phyloP scores from a whole-genome alignment of 108 stramenopile species.

The Pelagomonas calceolata region DNA sequence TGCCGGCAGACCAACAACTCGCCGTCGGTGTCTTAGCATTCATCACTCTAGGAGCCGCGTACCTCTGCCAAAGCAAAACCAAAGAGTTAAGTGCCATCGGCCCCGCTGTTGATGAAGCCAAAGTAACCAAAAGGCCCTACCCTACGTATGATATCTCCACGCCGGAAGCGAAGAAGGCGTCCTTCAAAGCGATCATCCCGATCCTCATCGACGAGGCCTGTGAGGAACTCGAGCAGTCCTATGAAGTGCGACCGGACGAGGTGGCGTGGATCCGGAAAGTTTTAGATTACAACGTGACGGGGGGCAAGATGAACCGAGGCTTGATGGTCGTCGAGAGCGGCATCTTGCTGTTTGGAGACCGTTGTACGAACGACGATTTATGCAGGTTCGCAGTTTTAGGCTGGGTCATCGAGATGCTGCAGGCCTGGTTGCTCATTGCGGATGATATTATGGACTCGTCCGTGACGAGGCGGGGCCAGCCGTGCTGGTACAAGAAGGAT shows the following conservation, averaged over 20 bases:
- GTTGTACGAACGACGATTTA: conserved; percentile 16
- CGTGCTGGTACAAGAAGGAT: conserved; percentile 81
- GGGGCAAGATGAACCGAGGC: conserved; percentile 88
- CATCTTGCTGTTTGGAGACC: conserved; percentile 25
- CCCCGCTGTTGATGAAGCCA: too few relatives aligned
- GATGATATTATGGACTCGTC: conserved; percentile 99
- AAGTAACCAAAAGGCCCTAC: too few relatives aligned
- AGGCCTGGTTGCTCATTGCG: conserved; percentile 95
- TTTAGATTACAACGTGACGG: conserved; percentile 5
- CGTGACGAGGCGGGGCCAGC: conserved; percentile 86
- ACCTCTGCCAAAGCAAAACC: too few relatives aligned
- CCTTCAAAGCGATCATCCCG: neutral
- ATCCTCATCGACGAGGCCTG: neutral
- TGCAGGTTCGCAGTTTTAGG: conserved; percentile 51
- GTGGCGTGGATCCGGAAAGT: neutral
- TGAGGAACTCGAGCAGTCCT: neutral
- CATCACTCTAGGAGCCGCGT: neutral
- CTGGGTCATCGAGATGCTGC: conserved; percentile 89
- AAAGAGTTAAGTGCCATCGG: too few relatives aligned
- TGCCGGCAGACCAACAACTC: too few relatives aligned
- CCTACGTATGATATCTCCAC: too few relatives aligned
- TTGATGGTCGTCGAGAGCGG: conserved; percentile 64
- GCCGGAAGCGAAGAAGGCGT: neutral
- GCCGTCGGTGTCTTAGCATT: neutral
- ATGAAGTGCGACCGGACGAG: neutral